Evolutionary conservation across 1,284 basidiomycete genomes (phyloP).

Genomic region (Ustilago vetiveriae): DNA sequence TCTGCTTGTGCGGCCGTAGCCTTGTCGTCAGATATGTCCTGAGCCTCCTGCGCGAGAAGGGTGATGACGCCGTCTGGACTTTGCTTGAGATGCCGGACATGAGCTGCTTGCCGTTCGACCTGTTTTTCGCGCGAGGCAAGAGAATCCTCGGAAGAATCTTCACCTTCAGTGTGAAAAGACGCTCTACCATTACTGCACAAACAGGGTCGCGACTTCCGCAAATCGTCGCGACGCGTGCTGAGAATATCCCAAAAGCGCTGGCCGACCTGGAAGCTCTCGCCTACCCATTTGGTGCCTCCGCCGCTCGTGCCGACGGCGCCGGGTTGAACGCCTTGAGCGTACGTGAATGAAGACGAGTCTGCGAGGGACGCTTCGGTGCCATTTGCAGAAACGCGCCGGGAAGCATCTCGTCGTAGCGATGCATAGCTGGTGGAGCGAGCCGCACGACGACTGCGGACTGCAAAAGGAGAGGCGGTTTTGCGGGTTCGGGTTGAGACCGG

Average conservation of each 20-base stretch:
- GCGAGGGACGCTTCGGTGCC: slow-evolving; percentile 19
- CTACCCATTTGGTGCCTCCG: slow-evolving; percentile 64
- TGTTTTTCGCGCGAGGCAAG: slow-evolving; percentile 6
- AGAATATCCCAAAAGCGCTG: slow-evolving; percentile 54
- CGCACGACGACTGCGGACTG: slow-evolving; percentile 15
- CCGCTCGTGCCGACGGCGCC: slow-evolving; percentile 58
- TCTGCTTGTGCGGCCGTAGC: slow-evolving; percentile 15
- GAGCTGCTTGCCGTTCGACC: slow-evolving; percentile 23
- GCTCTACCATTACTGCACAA: slow-evolving; percentile 4
- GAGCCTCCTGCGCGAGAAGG: slow-evolving; percentile 36
- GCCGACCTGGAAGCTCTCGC: slow-evolving; percentile 60
- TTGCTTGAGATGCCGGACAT: slow-evolving; percentile 37
- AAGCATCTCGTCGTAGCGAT: slow-evolving; percentile 13
- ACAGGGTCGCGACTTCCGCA: slow-evolving; percentile 23
- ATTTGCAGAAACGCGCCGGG: slow-evolving; percentile 12
- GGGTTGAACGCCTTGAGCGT: slow-evolving; percentile 26
- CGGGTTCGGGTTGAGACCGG: slow-evolving; percentile 18
- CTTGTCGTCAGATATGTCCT: slow-evolving; percentile 32
- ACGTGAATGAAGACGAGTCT: slow-evolving; percentile 1
- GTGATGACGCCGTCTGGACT: slow-evolving; percentile 44
- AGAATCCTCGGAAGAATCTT: neutral
- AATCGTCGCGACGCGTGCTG: slow-evolving; percentile 30
- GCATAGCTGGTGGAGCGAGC: slow-evolving; percentile 27
- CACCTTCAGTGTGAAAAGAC: neutral
- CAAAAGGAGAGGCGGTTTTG: slow-evolving; percentile 28